Base-by-base conservation (phyloP, 768 basidiomycete species). In the Gymnopilus dilepis region DNA sequence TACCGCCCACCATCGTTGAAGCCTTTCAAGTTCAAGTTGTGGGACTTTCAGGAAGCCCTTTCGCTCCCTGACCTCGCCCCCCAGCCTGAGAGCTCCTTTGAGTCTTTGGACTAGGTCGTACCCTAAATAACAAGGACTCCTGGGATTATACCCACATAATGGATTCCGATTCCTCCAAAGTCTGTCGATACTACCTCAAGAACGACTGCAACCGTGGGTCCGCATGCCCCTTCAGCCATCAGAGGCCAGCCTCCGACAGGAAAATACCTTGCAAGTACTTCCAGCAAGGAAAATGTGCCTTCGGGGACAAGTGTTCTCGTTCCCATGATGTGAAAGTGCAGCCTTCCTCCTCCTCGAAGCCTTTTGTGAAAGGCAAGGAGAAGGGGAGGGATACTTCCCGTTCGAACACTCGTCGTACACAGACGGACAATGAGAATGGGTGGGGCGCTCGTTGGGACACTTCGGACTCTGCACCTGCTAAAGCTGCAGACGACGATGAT, bases 261-360 rank as follows among this genome's bases (percentile, higher is more conserved):
- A 60, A 61, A 21, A 47, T 48, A 24, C 6, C 57, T 7, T 72
- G 73, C 61, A 62, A 56, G 28, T 72, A 68, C 55, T 72, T 66
- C 59, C 48, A 57, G 9, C 64, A 58, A 48, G 72, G 73, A 8
- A 67, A 38, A 6, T 74, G 74, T 59, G 59, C 40, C 30, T 71
- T 58, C 47, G 74, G 73, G 12, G 41, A 65, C 33, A 60, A 65
- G 24, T 76, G 74, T 52, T 38, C 47, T 11, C 50, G 42, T 34
- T 41, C 51, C 12, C 61, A 62, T 40, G 34, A 47, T 9, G 19
- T 28, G 22, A 52, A 52, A 37, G 33, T 22, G n/a, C 52, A 15
- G 6, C 26, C 47, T 22, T 17, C 24, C 11, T 37, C 34, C 15
- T 9, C 34, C 15, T 37, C 34, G 3, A 9, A 37, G 34, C 34